phyloP scores from a whole-genome alignment of 257 asterid species.

The Solanum clarkiae region DNA sequence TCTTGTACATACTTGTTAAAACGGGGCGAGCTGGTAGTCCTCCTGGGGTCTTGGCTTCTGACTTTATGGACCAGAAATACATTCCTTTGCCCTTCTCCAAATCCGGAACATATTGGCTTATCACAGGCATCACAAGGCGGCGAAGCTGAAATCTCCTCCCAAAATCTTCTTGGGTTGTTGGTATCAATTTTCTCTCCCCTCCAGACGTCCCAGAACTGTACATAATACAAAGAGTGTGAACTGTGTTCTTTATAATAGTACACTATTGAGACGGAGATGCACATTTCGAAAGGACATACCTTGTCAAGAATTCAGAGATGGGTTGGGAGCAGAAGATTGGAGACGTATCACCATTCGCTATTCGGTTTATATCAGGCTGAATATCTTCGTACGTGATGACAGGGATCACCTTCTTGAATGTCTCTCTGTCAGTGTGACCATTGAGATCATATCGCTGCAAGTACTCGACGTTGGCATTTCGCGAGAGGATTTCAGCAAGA shows the following conservation, averaged over 20 bases:
- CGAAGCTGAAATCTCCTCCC: not conserved
- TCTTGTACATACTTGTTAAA: not conserved
- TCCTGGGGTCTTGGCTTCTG: not conserved
- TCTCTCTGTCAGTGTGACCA: slow-evolving; percentile 19
- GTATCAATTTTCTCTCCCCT: not conserved
- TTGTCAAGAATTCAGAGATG: slow-evolving; percentile 31
- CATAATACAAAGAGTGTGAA: not conserved
- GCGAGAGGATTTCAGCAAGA: slow-evolving; percentile 20
- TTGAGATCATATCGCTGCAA: slow-evolving; percentile 10
- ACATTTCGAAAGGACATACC: not conserved
- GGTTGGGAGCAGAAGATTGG: slow-evolving; percentile 20
- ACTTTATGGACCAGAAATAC: not conserved
- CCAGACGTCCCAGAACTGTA: not conserved
- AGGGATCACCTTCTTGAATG: slow-evolving; percentile 25
- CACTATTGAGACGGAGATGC: not conserved
- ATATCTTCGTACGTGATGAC: slow-evolving; percentile 26
- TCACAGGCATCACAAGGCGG: not conserved
- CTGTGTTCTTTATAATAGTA: not conserved
- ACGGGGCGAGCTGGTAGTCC: not conserved
- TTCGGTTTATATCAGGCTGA: slow-evolving; percentile 14
- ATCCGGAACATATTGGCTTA: not conserved
- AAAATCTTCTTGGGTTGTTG: not conserved
- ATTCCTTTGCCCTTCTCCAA: not conserved
- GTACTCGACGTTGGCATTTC: slow-evolving; percentile 25
- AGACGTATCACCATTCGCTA: slow-evolving; percentile 22